Evolutionary conservation across 768 basidiomycete species (phyloP), one percentile per base, ranked within the genome.

Genomic region (Macrolepiota dolichaula): DNA sequence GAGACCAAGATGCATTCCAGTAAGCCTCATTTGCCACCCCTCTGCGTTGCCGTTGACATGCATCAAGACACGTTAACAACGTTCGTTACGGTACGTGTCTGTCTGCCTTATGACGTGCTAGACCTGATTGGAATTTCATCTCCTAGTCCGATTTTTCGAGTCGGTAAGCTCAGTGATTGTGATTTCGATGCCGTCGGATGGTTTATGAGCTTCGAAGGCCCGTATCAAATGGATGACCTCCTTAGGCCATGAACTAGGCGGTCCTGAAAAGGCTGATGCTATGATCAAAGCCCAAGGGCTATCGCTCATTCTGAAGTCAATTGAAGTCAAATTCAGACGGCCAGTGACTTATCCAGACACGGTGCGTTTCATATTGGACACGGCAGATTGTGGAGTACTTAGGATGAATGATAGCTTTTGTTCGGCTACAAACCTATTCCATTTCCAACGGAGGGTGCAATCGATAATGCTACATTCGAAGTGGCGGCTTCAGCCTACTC

Each of bases 291-390:
- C 82, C 4, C 71, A 81, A 67, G 91, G 89, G 2, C 69, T 90
- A n/a, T 87, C 87, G 13, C 66, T 92, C 53, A 91, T 92, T 66
- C 80, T 91, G 62, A 91, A 91, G 69, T 86, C 85, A 19, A 79
- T 91, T 55, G 79, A 80, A 44, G 73, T 92, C 46, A 82, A 85
- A 64, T 92, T 83, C 71, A 82, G 82, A 61, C 79, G 85, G 22
- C 91, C 91, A 0, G 88, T 91, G 11, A 85, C 83, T 12, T 92
- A 81, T 66, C 91, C 91, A 25, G 90, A 92, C 71, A 90, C 88
- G 10, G 88, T 89, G 63, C 53, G 83, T 76, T 10, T n/a, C 50
- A n/a, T 3, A 55, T 51, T 40, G 12, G 15, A 53, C 40, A 57
- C 46, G 57, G 75, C 74, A 67, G 81, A 9, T 73, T 81, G 44